Evolutionary conservation across 768 basidiomycete genomes (phyloP), one percentile per base, ranked within the genome.

Genomic region (Tephrocybe sp.): DNA sequence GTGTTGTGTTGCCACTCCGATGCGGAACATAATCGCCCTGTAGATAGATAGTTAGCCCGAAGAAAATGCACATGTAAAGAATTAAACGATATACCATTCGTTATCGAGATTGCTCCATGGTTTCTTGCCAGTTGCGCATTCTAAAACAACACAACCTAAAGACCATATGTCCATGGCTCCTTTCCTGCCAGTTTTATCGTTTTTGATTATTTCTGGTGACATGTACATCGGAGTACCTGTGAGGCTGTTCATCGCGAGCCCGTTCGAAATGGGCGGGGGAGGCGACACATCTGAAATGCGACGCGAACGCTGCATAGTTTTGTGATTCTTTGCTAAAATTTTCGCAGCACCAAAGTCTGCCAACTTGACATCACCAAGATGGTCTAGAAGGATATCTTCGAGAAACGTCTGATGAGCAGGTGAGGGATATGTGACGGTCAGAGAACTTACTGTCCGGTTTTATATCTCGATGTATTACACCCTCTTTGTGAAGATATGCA

Each of bases 11-110:
- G 95, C 90, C 37, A 97, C 92, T 37, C 96, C 96, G 49, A 98
- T 97, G 64, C 96, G 94, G 76, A 96, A 98, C 96, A 98, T 98
- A 70, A 98, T 96, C n/a, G 96, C 95, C 95, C 95, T 96, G 59
- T 2, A 13, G 6, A 21, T 37, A 12, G 13, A 32, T 25, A 18
- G 41, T 47, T 9, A 25, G n/a, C n/a, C n/a, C n/a, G n/a, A n/a
- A n/a, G n/a, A n/a, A 35, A 7, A 34, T 16, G 22, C 31, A 24
- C 16, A 4, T 1, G 19, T 1, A 34, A 37, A 3, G n/a, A 44
- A 25, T 2, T 5, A 38, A 7, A 31, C 16, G 24, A 51, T 82
- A 54, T 55, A 94, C 97, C 97, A 99, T 80, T 99, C 97, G 59
- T 99, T 99, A 65, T 99, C 97, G 34, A 96, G 84, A 64, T 96